Evolutionary conservation across 768 basidiomycete species (phyloP).

Genomic region (Hericium rajendrae): DNA sequence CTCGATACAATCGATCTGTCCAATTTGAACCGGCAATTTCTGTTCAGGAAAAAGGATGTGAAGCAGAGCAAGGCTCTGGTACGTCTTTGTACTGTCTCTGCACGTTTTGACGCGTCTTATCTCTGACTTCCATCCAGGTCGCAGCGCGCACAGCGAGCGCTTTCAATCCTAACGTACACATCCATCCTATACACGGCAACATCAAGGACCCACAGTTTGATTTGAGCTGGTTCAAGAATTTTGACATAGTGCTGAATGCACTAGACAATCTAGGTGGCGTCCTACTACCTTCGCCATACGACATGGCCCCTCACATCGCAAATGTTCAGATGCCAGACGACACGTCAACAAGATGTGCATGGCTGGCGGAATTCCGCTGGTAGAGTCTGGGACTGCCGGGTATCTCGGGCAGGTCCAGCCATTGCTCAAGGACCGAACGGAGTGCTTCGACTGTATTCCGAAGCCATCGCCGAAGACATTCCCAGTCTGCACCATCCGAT

Average conservation of each 20-base stretch:
- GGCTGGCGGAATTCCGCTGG: conserved; percentile 80
- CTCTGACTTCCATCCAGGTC: conserved; percentile 33
- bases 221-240: conserved; percentile 80
- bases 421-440: conserved; percentile 77
- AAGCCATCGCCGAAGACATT: conserved; percentile 92
- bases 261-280: conserved; percentile 86
- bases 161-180: conserved; percentile 83
- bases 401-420: conserved; percentile 97
- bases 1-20: conserved; percentile 98
- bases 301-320: not conserved
- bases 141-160: conserved; percentile 74
- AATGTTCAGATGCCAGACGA: conserved; percentile 69
- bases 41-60: conserved; percentile 95
- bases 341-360: conserved; percentile 99
- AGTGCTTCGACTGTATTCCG: conserved; percentile 94
- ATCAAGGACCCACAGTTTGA: conserved; percentile 92
- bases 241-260: conserved; percentile 91
- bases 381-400: conserved; percentile 95
- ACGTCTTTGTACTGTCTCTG: conserved; percentile 16
- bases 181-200: conserved; percentile 87
- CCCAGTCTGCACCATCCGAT: conserved; percentile 95
- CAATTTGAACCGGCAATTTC: conserved; percentile 93
- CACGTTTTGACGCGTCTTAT: not conserved
- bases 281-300: not conserved
- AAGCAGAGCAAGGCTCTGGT: conserved; percentile 95